A percentile compares a stretch with the other conserved stretches of the same genome.
Evolutionary conservation across 2,329 filamentous ascomycete genomes (phyloP).

Genomic region (Phoma herbarum): DNA sequence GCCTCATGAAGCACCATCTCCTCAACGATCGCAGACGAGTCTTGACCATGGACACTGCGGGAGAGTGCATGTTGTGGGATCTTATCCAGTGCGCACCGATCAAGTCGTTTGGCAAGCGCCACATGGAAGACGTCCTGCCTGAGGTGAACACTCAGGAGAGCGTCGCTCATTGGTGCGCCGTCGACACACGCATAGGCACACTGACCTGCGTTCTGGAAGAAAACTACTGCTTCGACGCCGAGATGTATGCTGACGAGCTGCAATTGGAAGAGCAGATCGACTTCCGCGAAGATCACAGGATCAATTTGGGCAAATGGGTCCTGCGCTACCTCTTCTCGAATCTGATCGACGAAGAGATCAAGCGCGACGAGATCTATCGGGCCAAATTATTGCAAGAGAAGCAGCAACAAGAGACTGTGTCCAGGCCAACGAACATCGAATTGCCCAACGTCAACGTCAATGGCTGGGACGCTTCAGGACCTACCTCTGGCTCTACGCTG

Average conservation of each 20-base stretch:
- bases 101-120: slow-evolving; percentile 90
- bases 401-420: slow-evolving; percentile 58
- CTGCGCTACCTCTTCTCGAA: slow-evolving; percentile 89
- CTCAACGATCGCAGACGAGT: slow-evolving; percentile 90
- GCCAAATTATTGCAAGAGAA: slow-evolving; percentile 72
- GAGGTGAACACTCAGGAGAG: slow-evolving; percentile 88
- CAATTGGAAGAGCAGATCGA: slow-evolving; percentile 75
- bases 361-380: slow-evolving; percentile 78
- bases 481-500: slow-evolving; percentile 59
- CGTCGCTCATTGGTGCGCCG: slow-evolving; percentile 94
- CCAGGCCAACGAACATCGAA: slow-evolving; percentile 67
- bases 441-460: slow-evolving; percentile 60
- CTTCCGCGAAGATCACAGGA: slow-evolving; percentile 92
- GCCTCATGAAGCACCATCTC: slow-evolving; percentile 89
- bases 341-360: slow-evolving; percentile 89
- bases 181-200: slow-evolving; percentile 91
- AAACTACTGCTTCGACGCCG: slow-evolving; percentile 96
- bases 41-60: slow-evolving; percentile 91
- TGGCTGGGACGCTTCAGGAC: slow-evolving; percentile 55
- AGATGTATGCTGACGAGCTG: slow-evolving; percentile 94
- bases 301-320: slow-evolving; percentile 97
- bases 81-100: slow-evolving; percentile 89
- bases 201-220: slow-evolving; percentile 91
- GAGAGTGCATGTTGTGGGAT: slow-evolving; percentile 96
- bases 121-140: slow-evolving; percentile 89